Evolutionary conservation across 2,329 filamentous ascomycete genomes (phyloP).

Genomic region (Trichophyton verrucosum): DNA sequence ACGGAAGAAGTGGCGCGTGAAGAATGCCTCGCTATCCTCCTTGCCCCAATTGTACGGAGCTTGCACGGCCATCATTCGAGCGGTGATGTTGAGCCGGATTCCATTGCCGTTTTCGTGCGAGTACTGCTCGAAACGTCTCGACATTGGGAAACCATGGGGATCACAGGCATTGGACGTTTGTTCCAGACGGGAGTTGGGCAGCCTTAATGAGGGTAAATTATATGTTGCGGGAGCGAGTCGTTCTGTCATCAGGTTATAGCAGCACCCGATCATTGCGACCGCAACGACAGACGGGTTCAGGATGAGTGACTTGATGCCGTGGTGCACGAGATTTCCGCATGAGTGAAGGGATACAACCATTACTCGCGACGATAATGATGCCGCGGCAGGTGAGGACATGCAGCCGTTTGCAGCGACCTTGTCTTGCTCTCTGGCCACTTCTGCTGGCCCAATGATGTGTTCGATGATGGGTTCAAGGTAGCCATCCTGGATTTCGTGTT

Average conservation of each 20-base stretch:
- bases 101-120: conserved; percentile 45
- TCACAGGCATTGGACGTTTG: conserved; percentile 62
- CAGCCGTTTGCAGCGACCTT: conserved; percentile 17
- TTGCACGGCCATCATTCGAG: conserved; percentile 96
- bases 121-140: conserved; percentile 49
- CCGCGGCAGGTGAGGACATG: neutral
- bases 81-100: conserved; percentile 83
- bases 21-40: conserved; percentile 72
- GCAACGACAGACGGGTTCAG: conserved; percentile 73
- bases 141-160: conserved; percentile 91
- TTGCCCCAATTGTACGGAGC: conserved; percentile 84
- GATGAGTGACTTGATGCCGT: conserved; percentile 73
- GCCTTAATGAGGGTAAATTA: conserved; percentile 67
- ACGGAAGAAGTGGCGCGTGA: conserved; percentile 85
- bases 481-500: conserved; percentile 34
- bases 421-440: neutral
- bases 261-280: conserved; percentile 94
- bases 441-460: conserved; percentile 23
- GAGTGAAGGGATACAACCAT: conserved; percentile 95
- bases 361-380: conserved; percentile 36
- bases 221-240: conserved; percentile 74
- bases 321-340: conserved; percentile 93
- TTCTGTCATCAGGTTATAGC: conserved; percentile 93
- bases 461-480: conserved; percentile 30
- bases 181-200: conserved; percentile 56